A percentile compares a stretch with the other conserved stretches of the same genome.
These are phyloP conservation scores for Leptoxyphium fumago DNA, from an alignment of 2,329 filamentous ascomycete genomes.

Conservation along the genomic window DNA sequence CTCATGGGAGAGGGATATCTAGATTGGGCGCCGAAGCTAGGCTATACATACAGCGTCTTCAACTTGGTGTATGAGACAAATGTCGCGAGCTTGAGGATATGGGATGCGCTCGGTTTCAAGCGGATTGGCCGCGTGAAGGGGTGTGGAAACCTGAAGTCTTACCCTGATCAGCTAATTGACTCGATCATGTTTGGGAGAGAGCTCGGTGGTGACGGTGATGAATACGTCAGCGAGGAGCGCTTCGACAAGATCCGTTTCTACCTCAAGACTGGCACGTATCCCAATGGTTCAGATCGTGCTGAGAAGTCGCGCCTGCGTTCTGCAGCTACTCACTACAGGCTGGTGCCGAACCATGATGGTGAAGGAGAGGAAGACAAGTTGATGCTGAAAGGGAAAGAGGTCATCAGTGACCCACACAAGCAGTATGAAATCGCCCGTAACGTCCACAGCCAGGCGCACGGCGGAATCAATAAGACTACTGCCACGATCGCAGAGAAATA, in stretches of 20 bases:
- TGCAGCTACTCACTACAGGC: slow-evolving; percentile 89
- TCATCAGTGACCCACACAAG: slow-evolving; percentile 74
- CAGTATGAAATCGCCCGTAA: slow-evolving; percentile 80
- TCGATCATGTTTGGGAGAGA: slow-evolving; percentile 48
- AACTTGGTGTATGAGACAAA: slow-evolving; percentile 92
- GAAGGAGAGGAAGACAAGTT: slow-evolving; percentile 52
- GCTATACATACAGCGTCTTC: slow-evolving; percentile 86
- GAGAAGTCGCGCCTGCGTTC: slow-evolving; percentile 91
- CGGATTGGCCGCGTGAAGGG: slow-evolving; percentile 64
- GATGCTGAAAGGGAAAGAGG: slow-evolving; percentile 96
- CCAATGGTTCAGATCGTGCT: slow-evolving; percentile 78
- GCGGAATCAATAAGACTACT: slow-evolving; percentile 96
- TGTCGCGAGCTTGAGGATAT: slow-evolving; percentile 76
- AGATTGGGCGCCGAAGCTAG: slow-evolving; percentile 41
- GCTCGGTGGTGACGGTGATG: slow-evolving; percentile 50
- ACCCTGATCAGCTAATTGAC: slow-evolving; percentile 32
- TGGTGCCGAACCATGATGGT: slow-evolving; percentile 37
- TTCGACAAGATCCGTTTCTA: slow-evolving; percentile 99
- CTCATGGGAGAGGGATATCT: slow-evolving; percentile 38
- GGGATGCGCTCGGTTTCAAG: slow-evolving; percentile 87
- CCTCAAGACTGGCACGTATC: slow-evolving; percentile 86
- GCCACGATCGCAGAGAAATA: slow-evolving; percentile 85
- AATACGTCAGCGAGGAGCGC: slow-evolving; percentile 82
- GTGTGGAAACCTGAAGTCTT: slow-evolving; percentile 34
- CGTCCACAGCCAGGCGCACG: slow-evolving; percentile 63